Conservation (phyloP, 2,329 filamentous ascomycete genomes). For the Sporothrix pallida region DNA sequence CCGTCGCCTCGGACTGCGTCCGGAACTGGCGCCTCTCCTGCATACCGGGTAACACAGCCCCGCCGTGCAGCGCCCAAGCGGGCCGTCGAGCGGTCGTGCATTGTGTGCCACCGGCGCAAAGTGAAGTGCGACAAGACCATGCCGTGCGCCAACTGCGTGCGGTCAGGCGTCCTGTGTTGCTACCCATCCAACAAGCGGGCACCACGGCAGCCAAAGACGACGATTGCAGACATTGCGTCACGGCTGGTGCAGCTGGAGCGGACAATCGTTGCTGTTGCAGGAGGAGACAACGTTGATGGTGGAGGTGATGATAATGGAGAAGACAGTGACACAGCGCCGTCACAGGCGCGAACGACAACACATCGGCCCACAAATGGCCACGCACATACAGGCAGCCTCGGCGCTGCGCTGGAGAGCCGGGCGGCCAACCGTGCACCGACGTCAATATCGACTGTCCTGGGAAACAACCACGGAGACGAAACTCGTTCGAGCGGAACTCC, state of each 20-base stretch:
- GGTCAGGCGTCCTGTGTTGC: slow-evolving; percentile 40
- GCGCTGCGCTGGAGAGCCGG: neutral
- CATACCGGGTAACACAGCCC: neutral
- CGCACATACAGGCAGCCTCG: neutral
- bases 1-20: neutral
- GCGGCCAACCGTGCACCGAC: neutral
- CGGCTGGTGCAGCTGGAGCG: slow-evolving; percentile 39
- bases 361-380: neutral
- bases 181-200: slow-evolving; percentile 37
- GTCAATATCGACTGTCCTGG: neutral
- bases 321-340: neutral
- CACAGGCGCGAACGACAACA: too few relatives aligned
- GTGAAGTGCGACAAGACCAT: slow-evolving; percentile 41
- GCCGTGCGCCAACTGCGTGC: slow-evolving; percentile 40
- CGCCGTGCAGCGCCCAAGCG: slow-evolving; percentile 22
- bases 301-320: slow-evolving; percentile 1
- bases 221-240: slow-evolving; percentile 40
- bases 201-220: slow-evolving; percentile 38
- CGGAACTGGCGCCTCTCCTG: neutral
- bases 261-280: slow-evolving; percentile 40
- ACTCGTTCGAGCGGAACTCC: neutral
- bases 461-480: neutral
- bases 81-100: slow-evolving; percentile 38
- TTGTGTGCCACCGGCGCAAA: slow-evolving; percentile 41
- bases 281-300: slow-evolving; percentile 12